Percentiles rank a stretch among this genome's conserved stretches.
These are phyloP conservation scores for Plasmodium cynomolgi DNA, from an alignment of 169 alveolate genomes.

Conservation along the genomic window DNA sequence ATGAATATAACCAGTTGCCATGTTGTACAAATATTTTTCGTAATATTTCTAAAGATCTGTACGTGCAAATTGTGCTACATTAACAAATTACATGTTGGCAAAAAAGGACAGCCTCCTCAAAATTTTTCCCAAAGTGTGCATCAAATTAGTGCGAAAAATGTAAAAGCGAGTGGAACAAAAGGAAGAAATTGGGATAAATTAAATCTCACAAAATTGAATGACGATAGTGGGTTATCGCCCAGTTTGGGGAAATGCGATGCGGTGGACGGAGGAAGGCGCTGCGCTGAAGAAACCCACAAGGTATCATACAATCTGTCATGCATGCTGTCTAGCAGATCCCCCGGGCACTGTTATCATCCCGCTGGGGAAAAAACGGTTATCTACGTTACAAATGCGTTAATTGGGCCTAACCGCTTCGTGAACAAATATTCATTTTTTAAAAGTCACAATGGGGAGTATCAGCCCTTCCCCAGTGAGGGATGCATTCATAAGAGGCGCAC, in stretches of 20 bases:
- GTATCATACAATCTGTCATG: background rate
- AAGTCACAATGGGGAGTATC: background rate
- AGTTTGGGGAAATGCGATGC: background rate
- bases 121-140: background rate
- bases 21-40: conserved; percentile 36
- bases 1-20: conserved; percentile 19
- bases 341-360: background rate
- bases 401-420: background rate
- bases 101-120: background rate
- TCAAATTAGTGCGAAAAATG: background rate
- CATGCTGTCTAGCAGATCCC: background rate
- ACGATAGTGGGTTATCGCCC: background rate
- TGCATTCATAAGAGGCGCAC: background rate
- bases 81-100: background rate
- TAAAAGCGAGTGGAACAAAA: background rate
- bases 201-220: background rate
- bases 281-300: background rate
- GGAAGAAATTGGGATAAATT: background rate
- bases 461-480: background rate
- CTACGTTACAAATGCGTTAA: background rate
- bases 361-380: background rate
- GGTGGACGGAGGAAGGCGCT: background rate
- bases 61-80: conserved; percentile 23
- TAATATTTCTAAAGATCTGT: conserved; percentile 21
- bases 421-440: conserved; percentile 24